These are phyloP conservation scores for Iris pallida DNA, from an alignment of 116 monocot genomes.

Conservation along the genomic window DNA sequence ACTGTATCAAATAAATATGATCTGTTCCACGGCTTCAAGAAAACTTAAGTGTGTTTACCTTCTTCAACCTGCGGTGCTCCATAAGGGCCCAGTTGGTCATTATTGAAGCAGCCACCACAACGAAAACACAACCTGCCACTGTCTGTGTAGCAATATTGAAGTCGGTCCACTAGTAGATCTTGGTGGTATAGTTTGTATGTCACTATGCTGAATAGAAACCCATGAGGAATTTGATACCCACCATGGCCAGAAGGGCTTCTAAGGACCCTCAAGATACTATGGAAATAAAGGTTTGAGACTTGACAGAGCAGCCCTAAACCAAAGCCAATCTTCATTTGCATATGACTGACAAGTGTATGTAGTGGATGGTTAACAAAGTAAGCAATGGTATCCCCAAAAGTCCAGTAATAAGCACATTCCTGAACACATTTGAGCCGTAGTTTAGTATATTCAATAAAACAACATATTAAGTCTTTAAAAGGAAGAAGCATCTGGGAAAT, in stretches of 20 bases:
- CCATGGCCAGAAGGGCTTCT: conserved; percentile 68
- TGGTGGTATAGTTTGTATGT: conserved; percentile 94
- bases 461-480: no score
- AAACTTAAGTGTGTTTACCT: conserved; percentile 35
- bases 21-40: not conserved
- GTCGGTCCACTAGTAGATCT: conserved; percentile 94
- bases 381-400: conserved; percentile 81
- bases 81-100: conserved; percentile 96
- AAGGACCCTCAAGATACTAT: conserved; percentile 60
- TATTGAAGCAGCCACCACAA: conserved; percentile 74
- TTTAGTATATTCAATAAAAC: no score
- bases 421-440: conserved; percentile 89
- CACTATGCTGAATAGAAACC: conserved; percentile 87
- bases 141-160: conserved; percentile 97
- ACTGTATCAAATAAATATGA: no score
- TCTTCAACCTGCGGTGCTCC: conserved; percentile 77
- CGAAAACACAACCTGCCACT: conserved; percentile 80
- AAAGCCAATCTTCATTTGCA: conserved; percentile 85
- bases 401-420: conserved; percentile 96
- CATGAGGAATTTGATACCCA: conserved; percentile 76
- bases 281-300: conserved; percentile 81
- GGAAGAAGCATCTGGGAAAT: no score
- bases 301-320: conserved; percentile 73
- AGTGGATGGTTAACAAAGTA: conserved; percentile 85
- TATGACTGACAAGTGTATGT: conserved; percentile 64